These are phyloP conservation scores for Chytriomyces hyalinus DNA, from an alignment of 192 early-diverging fungal species.

Conservation along the genomic window DNA sequence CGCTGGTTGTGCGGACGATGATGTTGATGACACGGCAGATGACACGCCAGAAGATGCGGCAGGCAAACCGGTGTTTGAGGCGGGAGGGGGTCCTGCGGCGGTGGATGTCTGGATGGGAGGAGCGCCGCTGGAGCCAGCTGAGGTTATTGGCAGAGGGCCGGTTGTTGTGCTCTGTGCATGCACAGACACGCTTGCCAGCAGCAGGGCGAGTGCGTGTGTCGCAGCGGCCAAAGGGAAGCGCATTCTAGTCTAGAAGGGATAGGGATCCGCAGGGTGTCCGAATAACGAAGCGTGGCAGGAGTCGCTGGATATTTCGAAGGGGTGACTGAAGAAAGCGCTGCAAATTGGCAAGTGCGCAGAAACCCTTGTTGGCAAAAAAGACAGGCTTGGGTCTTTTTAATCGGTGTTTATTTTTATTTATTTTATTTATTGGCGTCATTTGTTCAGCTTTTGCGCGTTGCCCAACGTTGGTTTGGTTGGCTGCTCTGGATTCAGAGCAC, in stretches of 20 bases:
- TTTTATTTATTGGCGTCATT: no score
- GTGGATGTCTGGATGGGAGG: not conserved
- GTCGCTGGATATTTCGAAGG: no score
- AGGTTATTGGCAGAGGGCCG: not conserved
- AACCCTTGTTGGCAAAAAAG: no score
- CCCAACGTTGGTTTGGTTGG: no score
- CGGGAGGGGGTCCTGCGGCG: not conserved
- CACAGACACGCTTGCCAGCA: not conserved
- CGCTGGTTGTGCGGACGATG: not conserved
- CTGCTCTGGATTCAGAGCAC: no score
- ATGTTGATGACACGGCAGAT: not conserved
- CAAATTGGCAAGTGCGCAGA: no score
- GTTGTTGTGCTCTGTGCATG: not conserved
- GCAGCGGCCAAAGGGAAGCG: not conserved
- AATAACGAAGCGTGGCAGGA: no score
- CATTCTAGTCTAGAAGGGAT: not conserved
- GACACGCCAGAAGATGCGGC: not conserved
- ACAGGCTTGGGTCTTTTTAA: no score
- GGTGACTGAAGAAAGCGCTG: no score
- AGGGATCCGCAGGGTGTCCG: no score
- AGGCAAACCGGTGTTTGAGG: not conserved
- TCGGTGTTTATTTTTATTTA: no score
- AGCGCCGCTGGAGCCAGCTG: not conserved
- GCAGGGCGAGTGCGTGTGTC: not conserved
- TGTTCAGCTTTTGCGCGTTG: no score